phyloP scores from a whole-genome alignment of 345 rosid genomes.

The Populus euphratica region DNA sequence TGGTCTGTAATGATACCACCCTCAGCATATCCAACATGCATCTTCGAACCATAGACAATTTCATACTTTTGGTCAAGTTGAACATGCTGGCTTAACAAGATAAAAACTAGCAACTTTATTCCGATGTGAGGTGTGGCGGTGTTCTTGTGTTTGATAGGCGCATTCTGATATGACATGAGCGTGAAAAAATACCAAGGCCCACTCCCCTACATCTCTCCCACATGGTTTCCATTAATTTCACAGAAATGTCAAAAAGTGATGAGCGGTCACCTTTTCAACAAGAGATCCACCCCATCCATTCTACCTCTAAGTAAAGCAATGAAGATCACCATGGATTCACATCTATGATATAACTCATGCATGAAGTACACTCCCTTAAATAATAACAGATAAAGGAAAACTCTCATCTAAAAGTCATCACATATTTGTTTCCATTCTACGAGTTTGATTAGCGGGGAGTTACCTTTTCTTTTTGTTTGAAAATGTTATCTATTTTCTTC shows the following conservation, averaged over 20 bases:
- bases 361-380: not conserved
- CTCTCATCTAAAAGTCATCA: not conserved
- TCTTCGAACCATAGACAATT: not conserved
- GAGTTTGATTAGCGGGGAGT: not conserved
- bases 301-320: not conserved
- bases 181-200: not conserved
- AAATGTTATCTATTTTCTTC: constrained; percentile 74
- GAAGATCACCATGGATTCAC: not conserved
- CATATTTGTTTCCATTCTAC: not conserved
- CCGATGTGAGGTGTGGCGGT: not conserved
- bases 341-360: not conserved
- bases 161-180: not conserved
- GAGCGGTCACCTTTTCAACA: not conserved
- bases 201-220: not conserved
- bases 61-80: not conserved
- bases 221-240: not conserved
- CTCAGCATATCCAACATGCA: not conserved
- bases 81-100: not conserved
- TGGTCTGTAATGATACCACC: not conserved
- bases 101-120: constrained; percentile 1
- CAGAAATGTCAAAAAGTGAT: not conserved
- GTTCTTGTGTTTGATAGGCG: not conserved
- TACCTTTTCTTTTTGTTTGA: constrained; percentile 97
- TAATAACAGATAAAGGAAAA: not conserved
- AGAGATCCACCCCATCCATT: not conserved